phyloP scores from a whole-genome alignment of 1,139 yeast species.

The Debaryomyces nepalensis region DNA sequence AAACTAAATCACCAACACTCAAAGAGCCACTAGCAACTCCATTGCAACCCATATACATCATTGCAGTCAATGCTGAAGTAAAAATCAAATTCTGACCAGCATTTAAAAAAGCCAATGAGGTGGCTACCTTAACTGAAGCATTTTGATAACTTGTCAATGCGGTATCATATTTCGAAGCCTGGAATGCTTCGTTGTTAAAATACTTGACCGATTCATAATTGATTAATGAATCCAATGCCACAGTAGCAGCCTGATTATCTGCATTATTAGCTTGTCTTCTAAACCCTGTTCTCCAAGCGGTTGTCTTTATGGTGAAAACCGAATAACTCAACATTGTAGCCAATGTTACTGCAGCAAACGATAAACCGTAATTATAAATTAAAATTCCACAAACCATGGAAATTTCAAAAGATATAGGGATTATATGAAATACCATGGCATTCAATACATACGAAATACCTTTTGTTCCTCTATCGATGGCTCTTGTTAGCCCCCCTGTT shows the following conservation, averaged over 20 bases:
- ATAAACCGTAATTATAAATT: slow-evolving; percentile 87
- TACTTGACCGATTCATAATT: slow-evolving; percentile 95
- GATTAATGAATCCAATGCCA: slow-evolving; percentile 90
- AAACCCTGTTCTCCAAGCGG: slow-evolving; percentile 95
- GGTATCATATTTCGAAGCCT: slow-evolving; percentile 77
- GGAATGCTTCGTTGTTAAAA: slow-evolving; percentile 85
- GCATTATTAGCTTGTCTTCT: slow-evolving; percentile 92
- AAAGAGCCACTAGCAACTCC: slow-evolving; percentile 84
- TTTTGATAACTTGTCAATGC: slow-evolving; percentile 78
- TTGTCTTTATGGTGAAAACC: slow-evolving; percentile 83
- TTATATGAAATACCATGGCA: slow-evolving; percentile 95
- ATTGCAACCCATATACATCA: slow-evolving; percentile 99
- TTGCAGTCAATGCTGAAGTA: slow-evolving; percentile 88
- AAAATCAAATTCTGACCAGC: slow-evolving; percentile 93
- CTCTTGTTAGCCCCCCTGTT: slow-evolving; percentile 95
- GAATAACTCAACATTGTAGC: slow-evolving; percentile 88
- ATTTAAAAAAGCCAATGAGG: slow-evolving; percentile 87
- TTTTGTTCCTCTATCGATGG: slow-evolving; percentile 96
- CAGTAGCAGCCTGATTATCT: slow-evolving; percentile 91
- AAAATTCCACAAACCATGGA: slow-evolving; percentile 91
- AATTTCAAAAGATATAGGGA: slow-evolving; percentile 92
- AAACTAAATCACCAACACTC: slow-evolving; percentile 94
- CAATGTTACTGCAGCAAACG: slow-evolving; percentile 88
- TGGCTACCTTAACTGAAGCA: slow-evolving; percentile 86
- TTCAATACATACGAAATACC: slow-evolving; percentile 92